Conservation (phyloP, 441 rosid genomes). For the Corymbia calophylla region DNA sequence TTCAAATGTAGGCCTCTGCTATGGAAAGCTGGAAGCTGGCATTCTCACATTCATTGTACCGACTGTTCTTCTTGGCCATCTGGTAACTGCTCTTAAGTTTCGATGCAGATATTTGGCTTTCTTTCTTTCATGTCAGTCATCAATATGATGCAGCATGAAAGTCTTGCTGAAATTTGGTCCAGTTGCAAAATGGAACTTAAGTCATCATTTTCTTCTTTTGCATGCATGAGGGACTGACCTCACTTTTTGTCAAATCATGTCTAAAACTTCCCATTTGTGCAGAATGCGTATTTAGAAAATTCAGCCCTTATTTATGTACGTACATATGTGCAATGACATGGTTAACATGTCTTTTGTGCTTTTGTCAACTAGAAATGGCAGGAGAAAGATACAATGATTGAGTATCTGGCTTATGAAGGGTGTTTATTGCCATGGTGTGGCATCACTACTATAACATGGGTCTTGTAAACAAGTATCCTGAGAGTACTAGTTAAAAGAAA, state of each 20-base stretch:
- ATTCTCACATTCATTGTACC: conserved; percentile 85
- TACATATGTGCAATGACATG: not conserved
- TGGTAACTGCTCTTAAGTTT: conserved; percentile 38
- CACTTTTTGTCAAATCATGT: not conserved
- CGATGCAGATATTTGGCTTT: not conserved
- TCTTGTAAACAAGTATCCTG: not conserved
- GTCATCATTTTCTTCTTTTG: not conserved
- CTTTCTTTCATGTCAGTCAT: not conserved
- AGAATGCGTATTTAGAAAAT: not conserved
- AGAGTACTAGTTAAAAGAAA: not conserved
- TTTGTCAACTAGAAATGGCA: not conserved
- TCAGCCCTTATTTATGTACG: not conserved
- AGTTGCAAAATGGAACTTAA: not conserved
- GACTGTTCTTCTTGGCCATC: conserved; percentile 78
- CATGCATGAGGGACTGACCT: not conserved
- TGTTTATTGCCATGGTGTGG: not conserved
- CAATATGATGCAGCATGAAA: not conserved
- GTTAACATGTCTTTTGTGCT: not conserved
- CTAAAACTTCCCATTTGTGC: not conserved
- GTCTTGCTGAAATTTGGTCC: not conserved
- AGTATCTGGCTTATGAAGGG: not conserved
- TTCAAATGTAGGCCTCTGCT: conserved; percentile 62
- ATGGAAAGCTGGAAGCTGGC: conserved; percentile 94
- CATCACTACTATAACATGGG: not conserved
- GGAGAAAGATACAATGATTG: not conserved